Conservation (phyloP, 768 basidiomycete species). For the Tephrocybe rancida region DNA sequence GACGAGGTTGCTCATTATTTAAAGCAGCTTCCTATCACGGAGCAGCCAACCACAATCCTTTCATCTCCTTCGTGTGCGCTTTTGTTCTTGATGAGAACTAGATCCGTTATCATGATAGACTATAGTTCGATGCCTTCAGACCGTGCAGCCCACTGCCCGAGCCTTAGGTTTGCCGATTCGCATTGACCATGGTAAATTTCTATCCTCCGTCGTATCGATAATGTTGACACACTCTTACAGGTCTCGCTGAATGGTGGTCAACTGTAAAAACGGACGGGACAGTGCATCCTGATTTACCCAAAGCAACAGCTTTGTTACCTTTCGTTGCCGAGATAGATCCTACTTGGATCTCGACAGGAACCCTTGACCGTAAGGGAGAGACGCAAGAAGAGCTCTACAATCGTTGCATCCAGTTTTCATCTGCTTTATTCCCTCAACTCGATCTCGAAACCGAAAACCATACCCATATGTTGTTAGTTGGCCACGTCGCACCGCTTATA, state of each 20-base stretch:
- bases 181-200: background rate
- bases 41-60: background rate
- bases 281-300: background rate
- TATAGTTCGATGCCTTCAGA: conserved; percentile 1
- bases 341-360: background rate
- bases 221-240: background rate
- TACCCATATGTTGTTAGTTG: background rate
- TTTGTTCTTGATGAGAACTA: background rate
- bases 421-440: background rate
- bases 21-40: background rate
- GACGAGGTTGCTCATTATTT: background rate
- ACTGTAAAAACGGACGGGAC: conserved; percentile 1
- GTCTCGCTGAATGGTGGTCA: conserved; percentile 1
- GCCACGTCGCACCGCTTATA: conserved; percentile 3
- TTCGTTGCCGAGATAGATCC: background rate
- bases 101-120: background rate
- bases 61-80: background rate
- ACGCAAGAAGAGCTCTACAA: background rate
- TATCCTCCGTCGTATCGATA: background rate
- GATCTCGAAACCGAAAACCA: background rate
- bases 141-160: background rate
- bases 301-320: background rate
- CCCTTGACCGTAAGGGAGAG: background rate
- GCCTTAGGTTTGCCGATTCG: background rate
- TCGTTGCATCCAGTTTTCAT: background rate